Evolutionary conservation across 139 green algal species (phyloP).

Genomic region (Tetratostichococcus sp.): DNA sequence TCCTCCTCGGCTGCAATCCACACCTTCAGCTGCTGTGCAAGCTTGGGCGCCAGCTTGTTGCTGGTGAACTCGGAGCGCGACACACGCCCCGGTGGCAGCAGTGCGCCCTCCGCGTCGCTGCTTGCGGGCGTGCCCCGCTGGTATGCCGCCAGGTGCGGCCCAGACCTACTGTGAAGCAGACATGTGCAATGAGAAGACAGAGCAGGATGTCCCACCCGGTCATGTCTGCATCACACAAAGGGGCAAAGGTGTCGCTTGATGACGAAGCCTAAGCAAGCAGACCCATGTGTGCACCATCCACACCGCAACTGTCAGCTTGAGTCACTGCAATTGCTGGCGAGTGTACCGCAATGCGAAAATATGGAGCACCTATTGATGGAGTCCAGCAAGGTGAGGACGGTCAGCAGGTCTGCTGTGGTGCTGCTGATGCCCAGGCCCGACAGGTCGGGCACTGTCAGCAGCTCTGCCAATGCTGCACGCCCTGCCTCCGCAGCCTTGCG

Average conservation of each 20-base stretch:
- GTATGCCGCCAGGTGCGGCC: conserved; percentile 8
- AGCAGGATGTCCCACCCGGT: too few species aligned
- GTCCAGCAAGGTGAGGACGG: conserved; percentile 70
- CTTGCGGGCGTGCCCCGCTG: neutral
- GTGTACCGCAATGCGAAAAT: too few species aligned
- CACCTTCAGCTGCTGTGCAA: conserved; percentile 80
- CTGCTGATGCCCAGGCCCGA: conserved; percentile 4
- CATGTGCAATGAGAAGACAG: too few species aligned
- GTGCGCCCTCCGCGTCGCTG: neutral
- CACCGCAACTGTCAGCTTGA: too few species aligned
- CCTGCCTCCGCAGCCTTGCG: neutral
- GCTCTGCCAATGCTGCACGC: conserved; percentile 37
- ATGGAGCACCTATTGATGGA: conserved; percentile 54
- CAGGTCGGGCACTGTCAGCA: conserved; percentile 35
- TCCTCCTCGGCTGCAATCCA: neutral
- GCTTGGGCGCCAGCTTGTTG: conserved; percentile 84
- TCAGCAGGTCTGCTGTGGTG: conserved; percentile 41
- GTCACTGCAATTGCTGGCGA: too few species aligned
- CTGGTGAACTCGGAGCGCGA: conserved; percentile 73
- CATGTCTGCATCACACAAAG: too few species aligned
- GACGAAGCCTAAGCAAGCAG: too few species aligned
- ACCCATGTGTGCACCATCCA: too few species aligned
- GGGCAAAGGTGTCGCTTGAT: too few species aligned
- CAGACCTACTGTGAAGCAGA: conserved; percentile 6
- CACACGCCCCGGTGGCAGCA: conserved; percentile 27